Base-by-base conservation (phyloP, 176 grass and related monocot species). In the Musa troglodytarum region DNA sequence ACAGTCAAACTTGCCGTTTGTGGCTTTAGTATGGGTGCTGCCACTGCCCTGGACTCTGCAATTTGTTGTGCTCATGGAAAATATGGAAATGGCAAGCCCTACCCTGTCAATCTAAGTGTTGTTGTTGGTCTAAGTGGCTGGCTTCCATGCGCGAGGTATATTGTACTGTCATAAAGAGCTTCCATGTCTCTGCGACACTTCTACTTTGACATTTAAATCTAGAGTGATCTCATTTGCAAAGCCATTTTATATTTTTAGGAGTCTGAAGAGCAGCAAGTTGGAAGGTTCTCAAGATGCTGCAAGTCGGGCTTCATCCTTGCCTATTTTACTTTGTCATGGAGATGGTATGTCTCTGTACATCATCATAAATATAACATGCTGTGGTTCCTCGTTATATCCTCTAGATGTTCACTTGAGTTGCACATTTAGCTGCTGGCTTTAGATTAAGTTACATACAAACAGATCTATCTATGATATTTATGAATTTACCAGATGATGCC, bases 1-100 rank as follows among this genome's bases (percentile, higher is more conserved):
- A 16, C 84, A 99, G 95, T 99, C 71, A 94, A 94, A 79, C 78
- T 99, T 81, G 95, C 84, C 21, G 70, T 99, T 68, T 90, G 95
- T 67, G 95, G 95, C 65, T 99, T 99, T 78, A 99, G 95, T 69
- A 99, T 99, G 95, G 95, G 95, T 43, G 90, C 95, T 68, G 95
- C 90, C 58, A 94, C 87, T 76, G 88, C 95, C 2, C 83, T 99
- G 63, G 89, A 99, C 65, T 99, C 95, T 5, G 95, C 88, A 71
- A 92, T 86, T 75, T 99, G 95, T 77, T 94, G 89, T 82, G 80
- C 86, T 69, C 90, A 91, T 82, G 95, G 90, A 79, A 93, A 88
- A 84, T 99, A 92, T 76, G 88, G 82, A 75, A 99, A 99, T 92
- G 95, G 82, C 53, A 99, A 92, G 78, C 68, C 84, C 68, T 99